Conservation (phyloP, 225 moss, liverwort and hornwort species). For the Rhytidiadelphus loreus region DNA sequence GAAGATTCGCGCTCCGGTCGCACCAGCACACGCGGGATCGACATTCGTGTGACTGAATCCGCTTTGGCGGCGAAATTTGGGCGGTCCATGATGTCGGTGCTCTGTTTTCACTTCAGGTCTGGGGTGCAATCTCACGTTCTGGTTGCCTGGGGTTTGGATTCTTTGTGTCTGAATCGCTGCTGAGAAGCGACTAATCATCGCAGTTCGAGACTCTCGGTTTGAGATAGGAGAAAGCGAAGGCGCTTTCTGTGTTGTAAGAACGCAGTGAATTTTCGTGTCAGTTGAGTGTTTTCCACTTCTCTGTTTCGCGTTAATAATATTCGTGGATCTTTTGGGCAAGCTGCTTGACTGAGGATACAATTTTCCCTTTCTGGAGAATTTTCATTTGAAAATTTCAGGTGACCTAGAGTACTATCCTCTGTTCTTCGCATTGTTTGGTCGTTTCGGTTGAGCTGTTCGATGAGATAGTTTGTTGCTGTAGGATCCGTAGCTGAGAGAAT, state of each 20-base stretch:
- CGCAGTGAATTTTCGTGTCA: not conserved
- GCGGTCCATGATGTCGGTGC: not conserved
- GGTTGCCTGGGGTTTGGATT: not conserved
- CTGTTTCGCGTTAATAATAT: not conserved
- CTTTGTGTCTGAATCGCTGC: not conserved
- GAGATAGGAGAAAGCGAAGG: not conserved
- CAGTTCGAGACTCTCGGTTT: not conserved
- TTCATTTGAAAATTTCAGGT: not conserved
- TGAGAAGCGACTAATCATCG: not conserved
- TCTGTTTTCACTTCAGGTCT: not conserved
- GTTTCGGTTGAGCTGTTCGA: not conserved
- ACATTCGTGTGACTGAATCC: not conserved
- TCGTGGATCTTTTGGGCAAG: not conserved
- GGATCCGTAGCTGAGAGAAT: not conserved
- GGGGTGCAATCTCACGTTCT: not conserved
- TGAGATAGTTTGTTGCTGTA: not conserved
- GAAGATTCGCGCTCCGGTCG: not conserved
- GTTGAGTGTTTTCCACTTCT: not conserved
- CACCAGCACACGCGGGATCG: not conserved
- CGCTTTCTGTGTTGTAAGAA: not conserved
- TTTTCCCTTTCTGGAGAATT: not conserved
- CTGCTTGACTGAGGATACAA: not conserved
- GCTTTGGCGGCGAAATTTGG: not conserved
- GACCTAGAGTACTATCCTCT: not conserved
- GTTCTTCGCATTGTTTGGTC: not conserved